A percentile compares a stretch with the other conserved stretches of the same genome.
phyloP scores from a whole-genome alignment of 352 stramenopile genomes.

The Phytophthora sansomeana region DNA sequence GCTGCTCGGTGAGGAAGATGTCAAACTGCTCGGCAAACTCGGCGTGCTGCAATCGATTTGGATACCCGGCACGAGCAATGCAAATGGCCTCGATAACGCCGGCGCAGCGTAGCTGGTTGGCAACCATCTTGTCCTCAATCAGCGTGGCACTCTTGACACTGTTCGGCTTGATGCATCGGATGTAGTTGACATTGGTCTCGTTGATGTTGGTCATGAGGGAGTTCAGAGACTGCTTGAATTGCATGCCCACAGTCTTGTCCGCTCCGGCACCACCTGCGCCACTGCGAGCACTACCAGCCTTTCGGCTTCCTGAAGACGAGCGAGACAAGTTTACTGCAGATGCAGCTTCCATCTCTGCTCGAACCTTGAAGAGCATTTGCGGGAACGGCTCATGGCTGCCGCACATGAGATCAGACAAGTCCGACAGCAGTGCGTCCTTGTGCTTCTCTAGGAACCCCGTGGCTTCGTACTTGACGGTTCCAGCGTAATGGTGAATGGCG shows the following conservation, averaged over 20 bases:
- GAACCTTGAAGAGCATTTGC: conserved; percentile 65
- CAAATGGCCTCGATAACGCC: conserved; percentile 85
- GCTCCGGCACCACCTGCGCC: conserved; percentile 16
- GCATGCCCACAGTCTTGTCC: conserved; percentile 72
- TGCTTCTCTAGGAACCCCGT: conserved; percentile 95
- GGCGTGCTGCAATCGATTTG: conserved; percentile 82
- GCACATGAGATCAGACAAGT: conserved; percentile 88
- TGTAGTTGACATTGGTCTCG: conserved; percentile 80
- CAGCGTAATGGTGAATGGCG: conserved; percentile 94
- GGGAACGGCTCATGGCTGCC: conserved; percentile 57
- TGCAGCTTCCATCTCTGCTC: conserved; percentile 40
- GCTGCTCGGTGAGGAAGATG: conserved; percentile 62
- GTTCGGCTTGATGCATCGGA: conserved; percentile 91
- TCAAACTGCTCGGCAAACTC: conserved; percentile 74
- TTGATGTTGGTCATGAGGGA: conserved; percentile 80
- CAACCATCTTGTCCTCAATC: conserved; percentile 78
- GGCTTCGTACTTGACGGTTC: conserved; percentile 91
- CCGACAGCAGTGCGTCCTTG: conserved; percentile 92
- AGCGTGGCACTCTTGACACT: conserved; percentile 65
- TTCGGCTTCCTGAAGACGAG: conserved; percentile 37
- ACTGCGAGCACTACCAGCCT: conserved; percentile 31
- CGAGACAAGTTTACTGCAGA: conserved; percentile 31
- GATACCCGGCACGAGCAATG: conserved; percentile 81
- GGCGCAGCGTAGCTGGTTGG: conserved; percentile 80
- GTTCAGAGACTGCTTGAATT: conserved; percentile 83